Percentiles rank a stretch among this genome's conserved stretches.
These are phyloP conservation scores for Phytophthora megakarya DNA, from an alignment of 352 stramenopile species.

Conservation along the genomic window DNA sequence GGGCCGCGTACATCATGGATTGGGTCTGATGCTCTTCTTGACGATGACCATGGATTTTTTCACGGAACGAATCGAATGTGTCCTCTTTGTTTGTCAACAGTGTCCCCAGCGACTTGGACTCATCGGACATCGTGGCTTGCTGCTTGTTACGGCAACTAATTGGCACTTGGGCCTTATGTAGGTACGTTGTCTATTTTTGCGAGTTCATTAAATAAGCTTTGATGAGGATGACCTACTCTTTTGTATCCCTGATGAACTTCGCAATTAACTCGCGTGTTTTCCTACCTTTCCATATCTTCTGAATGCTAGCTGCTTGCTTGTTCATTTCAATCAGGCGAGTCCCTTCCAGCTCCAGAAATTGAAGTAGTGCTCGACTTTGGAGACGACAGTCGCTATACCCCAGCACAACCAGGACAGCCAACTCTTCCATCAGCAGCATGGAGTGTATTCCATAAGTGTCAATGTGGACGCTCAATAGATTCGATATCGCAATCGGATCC, in stretches of 20 bases:
- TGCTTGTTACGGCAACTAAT: not conserved
- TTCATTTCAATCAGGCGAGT: constrained; percentile 41
- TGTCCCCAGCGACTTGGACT: constrained; percentile 13
- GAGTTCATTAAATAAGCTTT: not conserved
- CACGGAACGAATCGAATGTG: constrained; percentile 5
- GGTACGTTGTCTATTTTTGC: constrained; percentile 11
- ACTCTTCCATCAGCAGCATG: constrained; percentile 36
- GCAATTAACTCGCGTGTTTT: constrained; percentile 56
- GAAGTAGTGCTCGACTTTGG: constrained; percentile 40
- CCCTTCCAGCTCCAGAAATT: constrained; percentile 49
- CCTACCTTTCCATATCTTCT: constrained; percentile 63
- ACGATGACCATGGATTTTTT: constrained; percentile 13
- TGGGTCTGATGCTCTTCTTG: constrained; percentile 60
- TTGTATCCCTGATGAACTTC: constrained; percentile 45
- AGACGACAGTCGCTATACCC: constrained; percentile 51
- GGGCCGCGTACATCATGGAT: constrained; percentile 79
- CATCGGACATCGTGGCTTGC: constrained; percentile 16
- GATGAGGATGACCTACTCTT: not conserved
- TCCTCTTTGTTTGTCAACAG: constrained; percentile 24
- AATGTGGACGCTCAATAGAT: constrained; percentile 47
- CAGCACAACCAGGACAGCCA: constrained; percentile 34
- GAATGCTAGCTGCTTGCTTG: constrained; percentile 45
- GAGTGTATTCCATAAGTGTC: constrained; percentile 51
- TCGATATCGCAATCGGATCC: constrained; percentile 35
- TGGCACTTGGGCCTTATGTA: not conserved